Evolutionary conservation across 2,329 filamentous ascomycete species (phyloP), one percentile per base, ranked within the genome.

Genomic region (Trichoderma brevicompactum): DNA sequence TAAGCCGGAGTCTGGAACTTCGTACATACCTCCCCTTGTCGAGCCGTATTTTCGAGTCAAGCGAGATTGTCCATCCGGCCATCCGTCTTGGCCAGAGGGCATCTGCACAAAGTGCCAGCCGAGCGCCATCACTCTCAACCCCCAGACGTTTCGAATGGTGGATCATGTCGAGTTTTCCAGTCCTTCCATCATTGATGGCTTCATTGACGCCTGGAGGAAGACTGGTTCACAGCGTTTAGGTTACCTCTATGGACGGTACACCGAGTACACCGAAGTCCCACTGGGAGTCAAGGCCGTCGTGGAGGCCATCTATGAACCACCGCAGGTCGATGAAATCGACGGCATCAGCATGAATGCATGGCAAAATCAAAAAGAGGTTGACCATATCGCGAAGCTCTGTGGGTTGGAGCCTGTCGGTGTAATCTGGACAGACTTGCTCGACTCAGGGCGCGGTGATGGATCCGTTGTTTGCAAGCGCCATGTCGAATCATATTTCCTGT

Each of bases 71-170:
- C 94, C 96, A 0, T 94, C 93, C 0, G 95, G 95, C 2, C 95
- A 99, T 78, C 90, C 93, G 17, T 87, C 90, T 48, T 99, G 95
- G 89, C 95, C 95, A 3, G 93, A 96, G 72, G 95, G 95, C 15
- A 98, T 99, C 70, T 99, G 95, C 80, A 96, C 92, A 66, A 99
- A 98, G 77, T 99, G 95, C 72, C 96, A 99, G 75, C 95, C 95
- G 7, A 97, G 94, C 69, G 94, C 95, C 64, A 99, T 99, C 74
- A 97, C 92, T 10, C 81, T 99, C 61, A 94, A 98, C 74, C 92
- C 93, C 5, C 95, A 99, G 77, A 85, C 90, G 19, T 99, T 94
- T 77, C 92, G 95, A 59, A 97, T 95, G 92, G 94, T 99, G 3
- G 95, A 99, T 73, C 95, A 99, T 76, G 95, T 99, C 68, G 96